Conservation (phyloP, 345 rosid species). For the Pugionium cornutum region DNA sequence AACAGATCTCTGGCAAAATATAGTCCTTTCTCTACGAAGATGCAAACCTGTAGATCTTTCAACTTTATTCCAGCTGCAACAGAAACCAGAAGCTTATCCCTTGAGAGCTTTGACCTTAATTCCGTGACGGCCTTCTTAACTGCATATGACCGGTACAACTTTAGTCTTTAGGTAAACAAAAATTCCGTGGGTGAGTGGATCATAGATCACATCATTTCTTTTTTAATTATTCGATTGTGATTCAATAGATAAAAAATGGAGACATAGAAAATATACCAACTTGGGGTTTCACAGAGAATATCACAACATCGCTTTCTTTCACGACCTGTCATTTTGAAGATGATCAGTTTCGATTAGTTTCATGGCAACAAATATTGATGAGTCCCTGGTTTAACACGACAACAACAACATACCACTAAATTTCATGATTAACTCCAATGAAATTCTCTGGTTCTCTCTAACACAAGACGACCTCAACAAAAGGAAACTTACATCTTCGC, state of each 20-base stretch:
- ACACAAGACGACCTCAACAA: background rate
- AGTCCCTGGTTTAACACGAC: background rate
- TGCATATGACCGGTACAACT: slow-evolving; percentile 7
- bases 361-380: background rate
- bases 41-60: slow-evolving; percentile 78
- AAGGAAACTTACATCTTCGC: slow-evolving; percentile 48
- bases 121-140: slow-evolving; percentile 61
- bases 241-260: background rate
- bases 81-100: slow-evolving; percentile 81
- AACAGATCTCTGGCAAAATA: background rate
- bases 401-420: background rate
- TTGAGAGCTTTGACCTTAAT: slow-evolving; percentile 59
- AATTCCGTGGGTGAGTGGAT: background rate
- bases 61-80: slow-evolving; percentile 83
- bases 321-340: slow-evolving; percentile 59
- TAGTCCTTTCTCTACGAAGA: background rate
- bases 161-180: slow-evolving; percentile 2
- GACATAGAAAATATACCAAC: slow-evolving; percentile 45
- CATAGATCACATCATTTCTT: background rate
- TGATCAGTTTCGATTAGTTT: slow-evolving; percentile 14
- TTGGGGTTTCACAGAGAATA: slow-evolving; percentile 93
- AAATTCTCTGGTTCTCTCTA: background rate
- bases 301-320: slow-evolving; percentile 69
- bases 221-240: background rate
- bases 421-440: background rate